Percentiles rank a stretch among this genome's conserved stretches.
These are phyloP conservation scores for Phlebopus sp. DNA, from an alignment of 1,284 basidiomycete genomes.

Conservation along the genomic window DNA sequence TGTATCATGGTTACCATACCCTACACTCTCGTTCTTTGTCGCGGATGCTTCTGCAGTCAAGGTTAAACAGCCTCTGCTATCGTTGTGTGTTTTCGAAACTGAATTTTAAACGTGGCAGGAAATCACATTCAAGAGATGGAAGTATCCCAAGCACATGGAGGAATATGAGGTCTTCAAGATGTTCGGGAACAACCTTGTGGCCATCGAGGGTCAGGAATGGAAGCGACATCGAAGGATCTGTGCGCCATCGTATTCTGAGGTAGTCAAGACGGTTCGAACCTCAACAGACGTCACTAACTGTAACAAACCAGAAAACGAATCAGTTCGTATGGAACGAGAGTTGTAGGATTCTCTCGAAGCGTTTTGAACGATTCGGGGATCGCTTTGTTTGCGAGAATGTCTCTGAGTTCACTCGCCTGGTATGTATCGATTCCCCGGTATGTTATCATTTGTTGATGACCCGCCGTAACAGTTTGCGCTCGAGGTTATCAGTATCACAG, in stretches of 20 bases:
- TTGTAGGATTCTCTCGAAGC: not conserved
- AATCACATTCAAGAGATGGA: slow-evolving; percentile 1
- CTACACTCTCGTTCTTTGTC: not conserved
- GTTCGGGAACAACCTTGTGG: not conserved
- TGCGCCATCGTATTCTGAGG: not conserved
- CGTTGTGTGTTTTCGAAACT: not conserved
- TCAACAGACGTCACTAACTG: not conserved
- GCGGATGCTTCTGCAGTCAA: not conserved
- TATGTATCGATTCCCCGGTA: not conserved
- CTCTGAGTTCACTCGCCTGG: not conserved
- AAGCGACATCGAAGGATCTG: not conserved
- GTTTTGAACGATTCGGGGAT: not conserved
- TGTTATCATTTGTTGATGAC: not conserved
- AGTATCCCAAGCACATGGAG: slow-evolving; percentile 1
- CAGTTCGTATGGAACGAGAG: not conserved
- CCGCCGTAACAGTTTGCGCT: not conserved
- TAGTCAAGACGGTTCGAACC: not conserved
- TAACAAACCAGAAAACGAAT: not conserved
- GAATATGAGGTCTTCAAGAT: not conserved
- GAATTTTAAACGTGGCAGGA: not conserved
- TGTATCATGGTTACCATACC: not conserved
- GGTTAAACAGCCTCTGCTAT: not conserved
- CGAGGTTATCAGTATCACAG: not conserved
- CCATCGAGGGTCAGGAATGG: not conserved
- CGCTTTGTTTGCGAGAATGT: not conserved